A percentile compares a stretch with the other conserved stretches of the same genome.
These are phyloP conservation scores for Fusarium temperatum DNA, from an alignment of 2,329 filamentous ascomycete species.

Conservation along the genomic window DNA sequence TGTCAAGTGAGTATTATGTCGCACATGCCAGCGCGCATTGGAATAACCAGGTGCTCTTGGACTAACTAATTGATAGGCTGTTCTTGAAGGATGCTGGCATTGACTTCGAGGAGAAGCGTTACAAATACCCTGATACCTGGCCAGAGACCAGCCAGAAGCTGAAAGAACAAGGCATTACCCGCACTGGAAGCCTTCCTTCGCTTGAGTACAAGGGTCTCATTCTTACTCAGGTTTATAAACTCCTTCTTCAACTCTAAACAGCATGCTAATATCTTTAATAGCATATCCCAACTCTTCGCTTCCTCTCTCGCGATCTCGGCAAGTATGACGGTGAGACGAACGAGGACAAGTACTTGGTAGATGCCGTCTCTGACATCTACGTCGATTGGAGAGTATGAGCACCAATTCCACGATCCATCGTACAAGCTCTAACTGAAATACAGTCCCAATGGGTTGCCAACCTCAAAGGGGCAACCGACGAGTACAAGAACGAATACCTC, in stretches of 20 bases:
- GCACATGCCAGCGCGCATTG: rapidly evolving
- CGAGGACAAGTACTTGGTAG: constrained; percentile 15
- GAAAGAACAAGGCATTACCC: constrained; percentile 36
- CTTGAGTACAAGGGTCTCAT: constrained; percentile 48
- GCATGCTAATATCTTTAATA: not conserved
- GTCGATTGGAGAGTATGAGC: constrained; percentile 18
- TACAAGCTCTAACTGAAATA: rapidly evolving
- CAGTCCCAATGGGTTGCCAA: constrained; percentile 13
- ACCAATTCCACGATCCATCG: rapidly evolving
- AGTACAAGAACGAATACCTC: constrained; percentile 18
- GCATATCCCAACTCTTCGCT: constrained; percentile 23
- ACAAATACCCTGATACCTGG: constrained; percentile 25
- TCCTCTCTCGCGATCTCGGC: constrained; percentile 14
- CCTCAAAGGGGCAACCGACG: not conserved
- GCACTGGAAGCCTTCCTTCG: constrained; percentile 47
- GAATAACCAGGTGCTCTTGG: rapidly evolving
- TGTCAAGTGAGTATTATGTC: constrained; percentile 26
- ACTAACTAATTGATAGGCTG: not conserved
- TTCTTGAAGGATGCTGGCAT: constrained; percentile 32
- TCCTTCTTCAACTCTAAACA: rapidly evolving
- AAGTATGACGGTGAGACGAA: constrained; percentile 25
- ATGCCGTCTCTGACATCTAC: constrained; percentile 17
- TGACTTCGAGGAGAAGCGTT: constrained; percentile 26
- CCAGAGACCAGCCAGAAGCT: constrained; percentile 39
- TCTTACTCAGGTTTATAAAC: constrained; percentile 30